Base-by-base conservation (phyloP, 1,284 basidiomycete genomes). In the Pascua sp. region DNA sequence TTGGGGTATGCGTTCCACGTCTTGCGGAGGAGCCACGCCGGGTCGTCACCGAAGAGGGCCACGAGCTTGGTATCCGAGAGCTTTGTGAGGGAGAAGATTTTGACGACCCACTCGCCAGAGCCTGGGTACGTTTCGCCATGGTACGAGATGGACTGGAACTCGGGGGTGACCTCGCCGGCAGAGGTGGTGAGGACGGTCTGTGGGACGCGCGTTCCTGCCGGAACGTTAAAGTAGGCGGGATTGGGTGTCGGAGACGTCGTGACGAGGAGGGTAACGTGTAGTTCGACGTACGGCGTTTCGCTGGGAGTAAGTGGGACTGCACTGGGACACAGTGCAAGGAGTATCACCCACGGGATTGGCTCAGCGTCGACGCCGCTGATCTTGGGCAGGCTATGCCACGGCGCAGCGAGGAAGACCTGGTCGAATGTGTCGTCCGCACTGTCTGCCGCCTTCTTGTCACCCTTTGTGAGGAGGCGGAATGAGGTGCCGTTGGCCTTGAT, bases 61-160 rank as follows among this genome's bases (percentile, higher is more conserved):
- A 79, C 74, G 37, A 98, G 78, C 82, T 86, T 87, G 50, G 85
- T 81, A 59, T 92, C 86, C 36, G 80, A 80, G 32, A 95, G 73
- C 7, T 76, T 70, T 32, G 82, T 71, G 62, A 84, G 80, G 0
- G 90, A 94, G 72, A 97, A 96, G 54, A 98, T 88, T 80, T 93
- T 93, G 55, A 91, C 89, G 15, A 83, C 80, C 81, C 85, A 88
- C 72, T 88, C 86, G 63, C 59, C 61, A 52, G 75, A 62, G 60
- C 75, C 67, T 18, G 67, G 70, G 53, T 71, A 60, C 43, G 88
- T 78, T 42, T 78, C 78, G 3, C 87, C 86, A 57, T 90, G 87
- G 77, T 96, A 97, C n/a, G 86, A 86, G 49, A 98, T 76, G 1
- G 89, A 91, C 69, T 92, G 92, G 78, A 98, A 96, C 55, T 88